Conservation (phyloP, 1,139 yeast genomes). For the Kluyveromyces sp. region DNA sequence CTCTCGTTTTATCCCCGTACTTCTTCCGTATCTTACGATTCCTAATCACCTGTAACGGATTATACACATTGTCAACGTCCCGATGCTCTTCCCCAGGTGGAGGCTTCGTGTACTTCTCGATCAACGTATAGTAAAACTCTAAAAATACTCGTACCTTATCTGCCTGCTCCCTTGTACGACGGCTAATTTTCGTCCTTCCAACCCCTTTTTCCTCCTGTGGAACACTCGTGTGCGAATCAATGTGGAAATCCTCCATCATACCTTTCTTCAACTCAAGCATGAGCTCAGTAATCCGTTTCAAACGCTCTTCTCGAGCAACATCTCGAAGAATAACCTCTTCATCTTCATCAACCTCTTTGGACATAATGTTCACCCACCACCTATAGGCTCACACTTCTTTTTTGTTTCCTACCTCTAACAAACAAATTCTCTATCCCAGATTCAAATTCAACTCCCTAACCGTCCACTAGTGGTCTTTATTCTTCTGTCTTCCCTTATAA, state of each 20-base stretch:
- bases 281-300: constrained; percentile 5
- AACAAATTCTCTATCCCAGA: too few species aligned
- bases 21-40: constrained; percentile 52
- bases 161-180: constrained; percentile 22
- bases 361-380: too few species aligned
- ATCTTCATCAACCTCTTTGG: too few species aligned
- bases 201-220: background rate
- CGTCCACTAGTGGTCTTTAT: too few species aligned
- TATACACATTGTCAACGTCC: constrained; percentile 60
- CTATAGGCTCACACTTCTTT: too few species aligned
- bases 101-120: constrained; percentile 19
- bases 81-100: constrained; percentile 16
- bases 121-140: constrained; percentile 24
- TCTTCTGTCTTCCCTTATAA: too few species aligned
- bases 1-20: constrained; percentile 29
- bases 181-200: constrained; percentile 1
- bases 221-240: constrained; percentile 1
- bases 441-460: too few species aligned
- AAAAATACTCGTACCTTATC: constrained; percentile 27
- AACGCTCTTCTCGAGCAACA: background rate
- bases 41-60: constrained; percentile 73
- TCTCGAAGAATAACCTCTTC: too few species aligned
- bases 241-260: constrained; percentile 26
- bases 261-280: constrained; percentile 24
- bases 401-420: too few species aligned